Conservation (phyloP, 1,284 basidiomycete species). For the Pisolithus thermaeus region DNA sequence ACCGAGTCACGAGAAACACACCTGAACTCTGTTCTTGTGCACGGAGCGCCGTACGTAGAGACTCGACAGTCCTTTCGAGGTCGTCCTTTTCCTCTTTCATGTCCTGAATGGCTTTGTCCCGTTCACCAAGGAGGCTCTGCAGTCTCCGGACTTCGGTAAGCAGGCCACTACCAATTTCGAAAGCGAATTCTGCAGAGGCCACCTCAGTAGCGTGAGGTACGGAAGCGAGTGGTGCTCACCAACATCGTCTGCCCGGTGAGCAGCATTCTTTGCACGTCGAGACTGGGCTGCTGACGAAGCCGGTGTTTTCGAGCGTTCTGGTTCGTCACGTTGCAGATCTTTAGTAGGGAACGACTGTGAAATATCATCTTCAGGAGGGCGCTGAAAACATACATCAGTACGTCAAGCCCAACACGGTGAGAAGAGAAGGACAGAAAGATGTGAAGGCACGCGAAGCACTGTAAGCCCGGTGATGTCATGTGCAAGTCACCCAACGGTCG, state of each 20-base stretch:
- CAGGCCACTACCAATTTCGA: slow-evolving; percentile 90
- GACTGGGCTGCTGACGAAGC: slow-evolving; percentile 67
- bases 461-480: too few species aligned
- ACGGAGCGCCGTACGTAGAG: slow-evolving; percentile 61
- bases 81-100: slow-evolving; percentile 86
- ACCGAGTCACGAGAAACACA: slow-evolving; percentile 28
- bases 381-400: slow-evolving; percentile 25
- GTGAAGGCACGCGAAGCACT: neutral
- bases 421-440: neutral
- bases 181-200: slow-evolving; percentile 73
- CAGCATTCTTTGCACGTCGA: slow-evolving; percentile 78
- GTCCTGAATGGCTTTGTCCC: slow-evolving; percentile 84
- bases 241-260: slow-evolving; percentile 78
- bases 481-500: too few species aligned
- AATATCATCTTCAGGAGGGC: slow-evolving; percentile 34
- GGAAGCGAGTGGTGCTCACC: slow-evolving; percentile 40
- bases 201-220: slow-evolving; percentile 12
- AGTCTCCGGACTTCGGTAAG: slow-evolving; percentile 84
- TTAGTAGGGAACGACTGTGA: slow-evolving; percentile 30
- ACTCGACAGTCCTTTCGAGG: slow-evolving; percentile 71
- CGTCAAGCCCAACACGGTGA: neutral
- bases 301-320: slow-evolving; percentile 37
- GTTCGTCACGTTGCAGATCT: slow-evolving; percentile 38
- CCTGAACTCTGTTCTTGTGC: slow-evolving; percentile 77
- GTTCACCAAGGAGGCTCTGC: slow-evolving; percentile 81